These are phyloP conservation scores for Magnolia sinica DNA, from an alignment of 164 flowering plant genomes.

Conservation along the genomic window DNA sequence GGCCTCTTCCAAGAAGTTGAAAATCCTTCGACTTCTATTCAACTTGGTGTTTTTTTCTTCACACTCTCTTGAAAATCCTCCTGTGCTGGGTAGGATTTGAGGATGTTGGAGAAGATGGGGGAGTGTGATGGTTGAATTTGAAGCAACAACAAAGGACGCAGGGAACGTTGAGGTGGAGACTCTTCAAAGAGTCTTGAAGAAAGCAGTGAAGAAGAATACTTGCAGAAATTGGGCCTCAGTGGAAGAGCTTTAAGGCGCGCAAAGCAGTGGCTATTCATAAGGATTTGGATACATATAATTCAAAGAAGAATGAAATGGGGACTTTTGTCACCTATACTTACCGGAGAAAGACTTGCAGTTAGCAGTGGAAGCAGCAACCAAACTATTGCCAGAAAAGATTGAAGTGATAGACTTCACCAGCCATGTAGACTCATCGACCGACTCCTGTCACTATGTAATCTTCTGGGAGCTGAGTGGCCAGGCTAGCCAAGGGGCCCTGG, in stretches of 20 bases:
- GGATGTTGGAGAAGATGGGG: too few species aligned
- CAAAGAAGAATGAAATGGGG: too few species aligned
- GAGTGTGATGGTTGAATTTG: too few species aligned
- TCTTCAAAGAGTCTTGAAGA: slow-evolving; percentile 46
- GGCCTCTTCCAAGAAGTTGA: too few species aligned
- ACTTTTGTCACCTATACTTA: slow-evolving; percentile 6
- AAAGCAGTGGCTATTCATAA: too few species aligned
- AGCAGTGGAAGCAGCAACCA: slow-evolving; percentile 63
- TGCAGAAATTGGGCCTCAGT: too few species aligned
- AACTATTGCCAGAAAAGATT: slow-evolving; percentile 43
- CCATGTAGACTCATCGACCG: slow-evolving; percentile 41
- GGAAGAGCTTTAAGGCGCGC: slow-evolving; percentile 47
- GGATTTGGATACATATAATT: too few species aligned
- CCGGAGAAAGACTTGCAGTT: slow-evolving; percentile 72
- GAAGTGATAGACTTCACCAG: slow-evolving; percentile 84
- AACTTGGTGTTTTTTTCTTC: too few species aligned
- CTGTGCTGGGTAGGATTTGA: neutral
- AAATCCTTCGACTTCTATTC: too few species aligned
- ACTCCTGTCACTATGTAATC: slow-evolving; percentile 83
- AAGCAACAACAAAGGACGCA: too few species aligned
- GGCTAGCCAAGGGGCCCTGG: slow-evolving; percentile 39
- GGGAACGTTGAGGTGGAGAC: slow-evolving; percentile 32
- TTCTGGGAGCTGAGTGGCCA: slow-evolving; percentile 71
- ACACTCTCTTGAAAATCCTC: too few species aligned
- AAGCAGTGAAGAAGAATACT: too few species aligned